A percentile compares a stretch with the other conserved stretches of the same genome.
Evolutionary conservation across 768 basidiomycete species (phyloP).

Genomic region (Suillus paluster): DNA sequence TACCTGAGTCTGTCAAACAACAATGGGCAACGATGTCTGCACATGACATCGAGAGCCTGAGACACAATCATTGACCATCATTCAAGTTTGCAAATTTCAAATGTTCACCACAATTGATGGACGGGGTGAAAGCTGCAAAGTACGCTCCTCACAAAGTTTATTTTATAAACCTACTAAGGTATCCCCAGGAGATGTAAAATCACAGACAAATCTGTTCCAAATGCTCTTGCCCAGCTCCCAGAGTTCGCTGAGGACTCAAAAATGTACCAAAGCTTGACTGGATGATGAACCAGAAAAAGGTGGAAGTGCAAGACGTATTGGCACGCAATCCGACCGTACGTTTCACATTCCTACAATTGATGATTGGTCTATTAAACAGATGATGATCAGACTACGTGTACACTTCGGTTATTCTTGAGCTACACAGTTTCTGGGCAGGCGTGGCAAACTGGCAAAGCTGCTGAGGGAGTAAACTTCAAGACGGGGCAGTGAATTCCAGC

Average conservation of each 20-base stretch:
- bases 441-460: too few species aligned
- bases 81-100: too few species aligned
- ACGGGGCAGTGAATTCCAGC: constrained; percentile 88
- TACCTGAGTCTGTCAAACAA: too few species aligned
- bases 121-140: constrained; percentile 38
- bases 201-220: constrained; percentile 78
- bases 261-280: constrained; percentile 92
- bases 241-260: constrained; percentile 80
- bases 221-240: constrained; percentile 73
- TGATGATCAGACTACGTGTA: constrained; percentile 67
- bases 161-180: background rate
- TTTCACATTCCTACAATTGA: background rate
- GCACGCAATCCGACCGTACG: constrained; percentile 65
- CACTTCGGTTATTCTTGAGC: too few species aligned
- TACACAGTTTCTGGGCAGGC: too few species aligned
- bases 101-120: too few species aligned
- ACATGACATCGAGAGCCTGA: too few species aligned
- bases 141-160: constrained; percentile 15
- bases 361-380: constrained; percentile 15
- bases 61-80: too few species aligned
- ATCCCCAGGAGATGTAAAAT: constrained; percentile 72
- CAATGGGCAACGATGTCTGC: too few species aligned
- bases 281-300: constrained; percentile 89
- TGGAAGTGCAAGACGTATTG: constrained; percentile 87
- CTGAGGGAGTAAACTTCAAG: constrained; percentile 73